Base-by-base conservation (phyloP, 2,329 filamentous ascomycete genomes). In the Fusarium buxicola region DNA sequence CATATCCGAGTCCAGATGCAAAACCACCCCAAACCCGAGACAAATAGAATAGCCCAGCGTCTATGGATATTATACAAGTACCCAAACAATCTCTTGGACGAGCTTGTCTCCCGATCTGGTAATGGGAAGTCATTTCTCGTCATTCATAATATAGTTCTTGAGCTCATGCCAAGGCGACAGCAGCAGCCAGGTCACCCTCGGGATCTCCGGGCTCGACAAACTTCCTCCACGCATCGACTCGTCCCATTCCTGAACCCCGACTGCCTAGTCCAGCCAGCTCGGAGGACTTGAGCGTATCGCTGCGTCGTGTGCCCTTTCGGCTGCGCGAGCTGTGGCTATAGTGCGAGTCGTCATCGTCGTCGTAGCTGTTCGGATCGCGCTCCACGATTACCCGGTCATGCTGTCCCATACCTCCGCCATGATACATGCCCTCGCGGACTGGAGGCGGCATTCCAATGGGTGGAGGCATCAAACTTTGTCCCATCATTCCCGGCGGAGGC, bases 201-300 rank as follows among this genome's bases (percentile, higher is more conserved):
- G 78, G 77, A 34, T 72, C 60, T 5, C 80, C 81, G 7, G 77
- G 77, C 59, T 78, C 76, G 13, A 85, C 79, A 70, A 81, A 82
- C 35, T 73, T 77, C 56, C 75, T 76, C 82, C 82, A 85, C 54
- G 83, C 80, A 38, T 72, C 74, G 15, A 85, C 82, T 7, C 82
- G 76, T 60, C 79, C 76, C 76, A 80, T 76, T 9, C 82, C 82
- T 30, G 77, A 74, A 1, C 77, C 80, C 25, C 74, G 73, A 5
- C 80, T 80, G 34, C 75, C 77, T 34, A 85, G 75, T 5, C 82
- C 82, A 24, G 82, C 82, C 69, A 84, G 71, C 40, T 78, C 74
- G 45, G 81, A 83, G 25, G 76, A 75, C 61, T 69, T 76, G 28
- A 77, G 76, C 35, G 68, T 59, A 32, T 69, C 64, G n/a, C 66